These are phyloP conservation scores for Colletotrichum higginsianum DNA, from an alignment of 2,329 filamentous ascomycete genomes.

Conservation along the genomic window DNA sequence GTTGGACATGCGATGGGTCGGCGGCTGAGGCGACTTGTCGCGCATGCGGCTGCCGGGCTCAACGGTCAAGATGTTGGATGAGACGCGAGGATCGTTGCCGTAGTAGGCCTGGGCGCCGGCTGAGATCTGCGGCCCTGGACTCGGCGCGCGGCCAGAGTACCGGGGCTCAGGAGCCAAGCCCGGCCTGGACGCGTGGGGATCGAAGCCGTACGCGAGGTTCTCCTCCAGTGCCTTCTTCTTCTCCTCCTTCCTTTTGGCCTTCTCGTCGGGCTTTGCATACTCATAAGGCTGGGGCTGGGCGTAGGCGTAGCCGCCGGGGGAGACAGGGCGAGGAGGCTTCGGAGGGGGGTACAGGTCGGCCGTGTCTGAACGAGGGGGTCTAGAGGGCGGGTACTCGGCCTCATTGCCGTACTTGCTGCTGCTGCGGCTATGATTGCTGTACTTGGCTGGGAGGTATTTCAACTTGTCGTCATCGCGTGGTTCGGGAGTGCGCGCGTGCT, in stretches of 20 bases:
- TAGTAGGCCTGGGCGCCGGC: slow-evolving; percentile 48
- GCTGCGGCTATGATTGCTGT: slow-evolving; percentile 54
- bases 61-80: slow-evolving; percentile 59
- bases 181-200: slow-evolving; percentile 34
- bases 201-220: slow-evolving; percentile 66
- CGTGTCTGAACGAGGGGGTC: slow-evolving; percentile 45
- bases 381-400: slow-evolving; percentile 46
- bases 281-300: slow-evolving; percentile 50
- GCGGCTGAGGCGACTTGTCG: slow-evolving; percentile 64
- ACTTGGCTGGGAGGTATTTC: slow-evolving; percentile 64
- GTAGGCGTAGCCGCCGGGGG: slow-evolving; percentile 46
- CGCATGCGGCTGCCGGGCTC: slow-evolving; percentile 56
- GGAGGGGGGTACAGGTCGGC: slow-evolving; percentile 54
- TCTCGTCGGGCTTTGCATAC: slow-evolving; percentile 44
- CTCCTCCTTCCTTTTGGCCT: slow-evolving; percentile 50
- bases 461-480: slow-evolving; percentile 55
- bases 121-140: slow-evolving; percentile 40
- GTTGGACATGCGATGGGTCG: slow-evolving; percentile 65
- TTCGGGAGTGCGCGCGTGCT: slow-evolving; percentile 44
- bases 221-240: slow-evolving; percentile 56
- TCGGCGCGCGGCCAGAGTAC: slow-evolving; percentile 35
- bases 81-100: slow-evolving; percentile 55
- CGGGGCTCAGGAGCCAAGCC: slow-evolving; percentile 35
- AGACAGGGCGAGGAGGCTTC: slow-evolving; percentile 39
- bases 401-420: slow-evolving; percentile 43